Conservation (phyloP, 2,329 filamentous ascomycete genomes). For the Colletotrichum sp. region DNA sequence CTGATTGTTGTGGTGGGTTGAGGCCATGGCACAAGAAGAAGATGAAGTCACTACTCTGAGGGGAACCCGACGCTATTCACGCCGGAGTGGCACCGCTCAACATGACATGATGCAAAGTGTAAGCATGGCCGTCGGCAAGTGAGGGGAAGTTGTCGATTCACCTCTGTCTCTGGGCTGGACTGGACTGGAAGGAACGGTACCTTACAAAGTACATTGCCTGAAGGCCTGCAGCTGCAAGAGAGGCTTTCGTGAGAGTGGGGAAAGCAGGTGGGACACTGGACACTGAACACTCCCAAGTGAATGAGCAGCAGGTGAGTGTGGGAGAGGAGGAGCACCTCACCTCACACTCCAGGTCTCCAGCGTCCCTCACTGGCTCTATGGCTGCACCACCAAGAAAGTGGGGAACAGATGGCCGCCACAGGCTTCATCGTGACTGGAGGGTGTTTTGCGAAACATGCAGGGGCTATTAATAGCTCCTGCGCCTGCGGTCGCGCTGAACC, state of each 20-base stretch:
- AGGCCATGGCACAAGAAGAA: neutral
- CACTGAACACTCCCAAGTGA: neutral
- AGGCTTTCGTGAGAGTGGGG: neutral
- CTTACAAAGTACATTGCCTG: neutral
- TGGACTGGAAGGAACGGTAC: neutral
- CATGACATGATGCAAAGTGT: neutral
- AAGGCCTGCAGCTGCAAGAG: neutral
- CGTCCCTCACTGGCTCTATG: neutral
- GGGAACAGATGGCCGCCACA: neutral
- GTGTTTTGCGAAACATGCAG: slow-evolving; percentile 18
- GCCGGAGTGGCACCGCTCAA: neutral
- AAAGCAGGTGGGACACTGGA: neutral
- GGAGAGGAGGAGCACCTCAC: neutral
- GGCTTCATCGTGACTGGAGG: slow-evolving; percentile 18
- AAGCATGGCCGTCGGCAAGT: neutral
- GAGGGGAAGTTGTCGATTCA: neutral
- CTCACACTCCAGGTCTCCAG: neutral
- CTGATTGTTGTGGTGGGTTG: neutral
- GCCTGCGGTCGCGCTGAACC: neutral
- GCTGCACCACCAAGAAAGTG: neutral
- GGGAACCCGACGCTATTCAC: neutral
- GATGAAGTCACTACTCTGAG: neutral
- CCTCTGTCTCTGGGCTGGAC: neutral
- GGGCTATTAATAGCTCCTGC: slow-evolving; percentile 22
- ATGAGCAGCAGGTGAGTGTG: neutral